A percentile compares a stretch with the other conserved stretches of the same genome.
phyloP scores from a whole-genome alignment of 371 early-diverging fungal genomes.

The Apophysomyces variabilis region DNA sequence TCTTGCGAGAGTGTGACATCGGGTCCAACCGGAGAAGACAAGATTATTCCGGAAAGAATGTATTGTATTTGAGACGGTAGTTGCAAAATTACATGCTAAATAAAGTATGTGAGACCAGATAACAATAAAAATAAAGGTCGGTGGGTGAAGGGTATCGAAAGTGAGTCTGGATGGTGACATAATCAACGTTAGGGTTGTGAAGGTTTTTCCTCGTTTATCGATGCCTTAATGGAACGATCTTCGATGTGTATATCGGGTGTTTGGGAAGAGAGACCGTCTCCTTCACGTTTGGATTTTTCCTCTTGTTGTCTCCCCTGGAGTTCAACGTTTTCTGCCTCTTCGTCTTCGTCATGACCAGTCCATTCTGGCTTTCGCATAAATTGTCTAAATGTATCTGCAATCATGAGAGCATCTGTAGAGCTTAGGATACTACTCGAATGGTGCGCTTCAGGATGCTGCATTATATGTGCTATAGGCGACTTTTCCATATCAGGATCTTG shows the following conservation, averaged over 20 bases:
- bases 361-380: constrained; percentile 60
- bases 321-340: constrained; percentile 18
- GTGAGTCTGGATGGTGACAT: background rate
- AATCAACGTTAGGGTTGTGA: background rate
- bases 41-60: too few species aligned
- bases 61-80: background rate
- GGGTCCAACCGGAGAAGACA: too few species aligned
- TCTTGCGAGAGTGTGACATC: too few species aligned
- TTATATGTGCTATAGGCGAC: background rate
- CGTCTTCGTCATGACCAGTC: constrained; percentile 44
- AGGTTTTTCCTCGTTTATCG: constrained; percentile 3
- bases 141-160: background rate
- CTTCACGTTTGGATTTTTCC: background rate
- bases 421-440: constrained; percentile 49
- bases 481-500: constrained; percentile 6
- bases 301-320: background rate
- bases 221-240: background rate
- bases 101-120: constrained; percentile 7
- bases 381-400: constrained; percentile 56
- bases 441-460: constrained; percentile 26
- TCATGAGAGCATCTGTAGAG: constrained; percentile 55
- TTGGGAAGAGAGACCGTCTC: background rate
- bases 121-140: background rate
- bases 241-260: background rate
- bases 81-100: constrained; percentile 12